Conservation (phyloP, 495 filamentous ascomycete species). For the Penicillium cosmopolitanum region DNA sequence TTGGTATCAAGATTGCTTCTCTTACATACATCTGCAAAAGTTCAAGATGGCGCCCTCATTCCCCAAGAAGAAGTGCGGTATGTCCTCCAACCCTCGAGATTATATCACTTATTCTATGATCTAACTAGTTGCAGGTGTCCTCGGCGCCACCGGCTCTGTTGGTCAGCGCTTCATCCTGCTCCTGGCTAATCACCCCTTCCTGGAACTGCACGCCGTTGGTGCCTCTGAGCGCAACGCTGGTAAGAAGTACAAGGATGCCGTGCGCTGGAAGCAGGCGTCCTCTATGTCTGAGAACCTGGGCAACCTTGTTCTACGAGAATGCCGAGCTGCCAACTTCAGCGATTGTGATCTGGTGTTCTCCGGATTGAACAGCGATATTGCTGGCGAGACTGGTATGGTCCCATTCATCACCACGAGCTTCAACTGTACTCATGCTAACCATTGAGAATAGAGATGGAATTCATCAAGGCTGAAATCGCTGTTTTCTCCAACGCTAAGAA, state of each 20-base stretch:
- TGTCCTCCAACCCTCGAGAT: conserved; percentile 7
- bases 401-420: too few relatives aligned
- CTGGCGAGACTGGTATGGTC: conserved; percentile 71
- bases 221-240: conserved; percentile 78
- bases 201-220: conserved; percentile 75
- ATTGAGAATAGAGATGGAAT: conserved; percentile 66
- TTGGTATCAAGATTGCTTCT: conserved; percentile 13
- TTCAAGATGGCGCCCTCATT: conserved; percentile 40
- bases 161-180: conserved; percentile 86
- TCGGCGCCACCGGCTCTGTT: conserved; percentile 68
- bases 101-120: neutral
- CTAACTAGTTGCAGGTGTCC: conserved; percentile 42
- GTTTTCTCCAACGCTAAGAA: conserved; percentile 93
- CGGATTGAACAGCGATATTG: conserved; percentile 82
- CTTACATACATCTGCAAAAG: conserved; percentile 7
- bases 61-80: conserved; percentile 55
- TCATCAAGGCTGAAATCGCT: conserved; percentile 74
- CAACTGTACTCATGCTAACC: neutral
- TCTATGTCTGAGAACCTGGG: conserved; percentile 69
- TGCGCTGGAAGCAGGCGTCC: conserved; percentile 79
- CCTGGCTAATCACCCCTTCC: conserved; percentile 75
- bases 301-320: conserved; percentile 73
- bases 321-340: conserved; percentile 71
- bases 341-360: conserved; percentile 91
- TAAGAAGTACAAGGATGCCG: conserved; percentile 83